Percentiles rank a stretch among this genome's conserved stretches.
Conservation (phyloP, 1,139 yeast species). For the Lodderomyces beijingensis region DNA sequence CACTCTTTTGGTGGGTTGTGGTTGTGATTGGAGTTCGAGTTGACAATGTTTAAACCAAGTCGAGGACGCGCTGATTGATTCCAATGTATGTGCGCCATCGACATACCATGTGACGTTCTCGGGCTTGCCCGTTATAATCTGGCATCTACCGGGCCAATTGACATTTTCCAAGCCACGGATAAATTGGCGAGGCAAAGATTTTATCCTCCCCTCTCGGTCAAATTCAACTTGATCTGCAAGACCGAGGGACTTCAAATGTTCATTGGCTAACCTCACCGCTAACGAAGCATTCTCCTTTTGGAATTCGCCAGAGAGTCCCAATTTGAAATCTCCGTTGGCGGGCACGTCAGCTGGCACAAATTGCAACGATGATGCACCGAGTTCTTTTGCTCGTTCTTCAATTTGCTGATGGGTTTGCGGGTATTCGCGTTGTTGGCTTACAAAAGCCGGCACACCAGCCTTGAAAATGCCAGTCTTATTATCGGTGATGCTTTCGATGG, state of each 20-base stretch:
- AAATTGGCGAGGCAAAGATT: constrained; percentile 54
- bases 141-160: constrained; percentile 95
- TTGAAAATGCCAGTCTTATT: constrained; percentile 95
- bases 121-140: constrained; percentile 46
- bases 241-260: constrained; percentile 55
- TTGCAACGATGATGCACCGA: constrained; percentile 45
- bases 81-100: constrained; percentile 96
- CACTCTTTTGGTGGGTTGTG: constrained; percentile 28
- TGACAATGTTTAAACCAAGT: constrained; percentile 59
- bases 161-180: constrained; percentile 63
- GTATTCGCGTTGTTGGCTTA: constrained; percentile 50
- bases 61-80: constrained; percentile 76
- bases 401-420: constrained; percentile 52
- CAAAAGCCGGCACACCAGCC: constrained; percentile 60
- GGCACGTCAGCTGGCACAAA: constrained; percentile 33
- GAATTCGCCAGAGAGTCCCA: constrained; percentile 86
- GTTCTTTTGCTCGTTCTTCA: constrained; percentile 61
- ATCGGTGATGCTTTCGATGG: constrained; percentile 90
- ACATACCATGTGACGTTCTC: constrained; percentile 65
- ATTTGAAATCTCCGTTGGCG: constrained; percentile 39
- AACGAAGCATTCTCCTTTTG: constrained; percentile 84
- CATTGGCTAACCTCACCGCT: constrained; percentile 70
- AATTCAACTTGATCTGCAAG: constrained; percentile 23
- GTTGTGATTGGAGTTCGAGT: constrained; percentile 1
- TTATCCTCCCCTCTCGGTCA: constrained; percentile 8